These are phyloP conservation scores for Metarhizium guizhouense DNA, from an alignment of 2,329 filamentous ascomycete genomes.

Conservation along the genomic window DNA sequence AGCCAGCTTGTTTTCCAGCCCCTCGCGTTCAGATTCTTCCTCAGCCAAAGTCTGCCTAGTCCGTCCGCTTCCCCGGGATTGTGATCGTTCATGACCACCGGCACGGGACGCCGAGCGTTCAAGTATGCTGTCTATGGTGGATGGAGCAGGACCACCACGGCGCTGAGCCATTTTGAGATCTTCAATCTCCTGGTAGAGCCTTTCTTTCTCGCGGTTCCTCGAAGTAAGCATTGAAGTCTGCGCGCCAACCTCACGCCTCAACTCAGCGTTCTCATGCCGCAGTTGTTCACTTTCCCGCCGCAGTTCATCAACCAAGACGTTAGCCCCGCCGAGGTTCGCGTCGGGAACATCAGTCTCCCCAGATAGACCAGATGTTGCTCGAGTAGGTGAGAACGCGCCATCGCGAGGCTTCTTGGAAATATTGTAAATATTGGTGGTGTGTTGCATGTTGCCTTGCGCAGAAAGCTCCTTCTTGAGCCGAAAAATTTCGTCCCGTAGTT, in stretches of 20 bases:
- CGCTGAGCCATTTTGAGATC: constrained; percentile 85
- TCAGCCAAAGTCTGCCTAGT: constrained; percentile 51
- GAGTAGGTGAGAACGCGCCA: constrained; percentile 34
- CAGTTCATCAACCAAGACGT: constrained; percentile 68
- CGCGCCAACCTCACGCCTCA: constrained; percentile 85
- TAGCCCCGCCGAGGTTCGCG: constrained; percentile 47
- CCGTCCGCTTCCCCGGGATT: constrained; percentile 63
- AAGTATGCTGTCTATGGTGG: constrained; percentile 79
- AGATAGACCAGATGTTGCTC: constrained; percentile 41
- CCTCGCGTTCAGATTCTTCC: constrained; percentile 74
- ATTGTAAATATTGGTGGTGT: constrained; percentile 59
- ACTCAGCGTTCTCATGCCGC: constrained; percentile 83
- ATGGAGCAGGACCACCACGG: constrained; percentile 51
- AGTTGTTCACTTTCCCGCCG: constrained; percentile 63
- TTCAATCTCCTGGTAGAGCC: constrained; percentile 93
- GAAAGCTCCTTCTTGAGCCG: constrained; percentile 54
- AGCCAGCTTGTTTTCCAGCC: constrained; percentile 75
- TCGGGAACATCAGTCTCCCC: constrained; percentile 42
- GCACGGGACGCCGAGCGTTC: constrained; percentile 90
- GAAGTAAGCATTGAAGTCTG: constrained; percentile 98
- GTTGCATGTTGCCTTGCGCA: constrained; percentile 32
- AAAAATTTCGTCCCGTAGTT: constrained; percentile 75
- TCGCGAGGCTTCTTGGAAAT: constrained; percentile 47
- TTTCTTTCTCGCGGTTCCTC: constrained; percentile 87
- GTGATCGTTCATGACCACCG: constrained; percentile 57